Conservation (phyloP, 1,139 yeast species). For the Petasospora fabianii region DNA sequence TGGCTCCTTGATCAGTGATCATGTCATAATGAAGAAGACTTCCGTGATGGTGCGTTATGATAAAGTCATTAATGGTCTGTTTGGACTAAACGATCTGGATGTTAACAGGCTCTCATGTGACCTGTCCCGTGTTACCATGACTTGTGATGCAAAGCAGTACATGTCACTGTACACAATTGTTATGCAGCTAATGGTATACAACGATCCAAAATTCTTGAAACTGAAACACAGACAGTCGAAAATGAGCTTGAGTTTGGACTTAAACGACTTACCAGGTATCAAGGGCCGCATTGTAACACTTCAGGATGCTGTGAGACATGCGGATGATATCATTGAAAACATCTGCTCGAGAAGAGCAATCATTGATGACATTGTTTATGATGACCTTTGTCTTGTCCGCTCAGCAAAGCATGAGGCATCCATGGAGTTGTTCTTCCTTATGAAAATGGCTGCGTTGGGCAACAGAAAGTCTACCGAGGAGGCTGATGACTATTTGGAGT, state of each 20-base stretch:
- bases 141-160: slow-evolving; percentile 74
- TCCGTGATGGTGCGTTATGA: slow-evolving; percentile 60
- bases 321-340: slow-evolving; percentile 43
- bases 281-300: slow-evolving; percentile 48
- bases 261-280: slow-evolving; percentile 55
- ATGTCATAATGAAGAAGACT: slow-evolving; percentile 60
- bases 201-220: slow-evolving; percentile 58
- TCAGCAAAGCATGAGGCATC: slow-evolving; percentile 29
- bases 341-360: slow-evolving; percentile 29
- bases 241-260: slow-evolving; percentile 65
- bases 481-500: slow-evolving; percentile 33
- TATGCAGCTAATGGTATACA: slow-evolving; percentile 62
- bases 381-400: slow-evolving; percentile 31
- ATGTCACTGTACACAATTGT: slow-evolving; percentile 60
- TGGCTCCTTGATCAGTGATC: slow-evolving; percentile 51
- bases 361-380: slow-evolving; percentile 32
- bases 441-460: slow-evolving; percentile 31
- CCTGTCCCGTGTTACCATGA: slow-evolving; percentile 64
- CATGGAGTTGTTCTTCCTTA: slow-evolving; percentile 30
- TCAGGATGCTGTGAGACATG: slow-evolving; percentile 51
- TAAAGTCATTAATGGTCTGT: slow-evolving; percentile 30
- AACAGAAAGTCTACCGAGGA: slow-evolving; percentile 25
- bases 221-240: slow-evolving; percentile 61
- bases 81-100: slow-evolving; percentile 33
- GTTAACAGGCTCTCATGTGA: slow-evolving; percentile 51